Evolutionary conservation across 108 stramenopile species (phyloP), one percentile per base, ranked within the genome.

Genomic region (Cyclotella kingstonii): DNA sequence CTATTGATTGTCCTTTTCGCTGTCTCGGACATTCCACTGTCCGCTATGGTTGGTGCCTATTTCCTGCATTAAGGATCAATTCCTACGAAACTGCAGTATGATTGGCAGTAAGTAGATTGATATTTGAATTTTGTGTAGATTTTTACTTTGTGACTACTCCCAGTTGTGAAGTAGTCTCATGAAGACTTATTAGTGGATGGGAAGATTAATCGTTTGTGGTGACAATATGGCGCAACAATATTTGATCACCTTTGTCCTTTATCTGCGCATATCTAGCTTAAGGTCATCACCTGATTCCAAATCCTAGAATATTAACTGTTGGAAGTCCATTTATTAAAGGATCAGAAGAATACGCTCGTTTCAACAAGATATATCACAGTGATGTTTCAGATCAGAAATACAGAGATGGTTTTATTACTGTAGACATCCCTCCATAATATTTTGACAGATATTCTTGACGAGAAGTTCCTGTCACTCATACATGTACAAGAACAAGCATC

Each of bases 361-460:
- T 66, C 54, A 47, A 31, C 14, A 15, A 19, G 12, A 28, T 44
- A 3, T 43, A 44, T 8, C 15, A 18, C 15, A 34, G 25, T 1
- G 40, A 39, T 34, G 23, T 60, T 3, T 10, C 3, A 1, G 5
- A n/a, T 26, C 15, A 6, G 1, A 55, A 66, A 31, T 26, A 67
- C 28, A 36, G 49, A 11, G 47, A 66, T 15, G 45, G 28, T 15
- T 35, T 66, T 4, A 28, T 15, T 23, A 19, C 31, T 1, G 18
- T 74, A 19, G 65, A 58, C 11, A n/a, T 60, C 1, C 14, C 33
- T n/a, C n/a, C n/a, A n/a, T n/a, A n/a, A n/a, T n/a, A 66, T 28
- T 76, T 41, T 22, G 74, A 67, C 25, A 46, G 56, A 6, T 57
- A 76, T 33, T 61, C 59, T 15, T 43, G 61, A 9, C 11, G 60